phyloP scores from a whole-genome alignment of 805 yeast species.

The Ogataea thermomethanolica region DNA sequence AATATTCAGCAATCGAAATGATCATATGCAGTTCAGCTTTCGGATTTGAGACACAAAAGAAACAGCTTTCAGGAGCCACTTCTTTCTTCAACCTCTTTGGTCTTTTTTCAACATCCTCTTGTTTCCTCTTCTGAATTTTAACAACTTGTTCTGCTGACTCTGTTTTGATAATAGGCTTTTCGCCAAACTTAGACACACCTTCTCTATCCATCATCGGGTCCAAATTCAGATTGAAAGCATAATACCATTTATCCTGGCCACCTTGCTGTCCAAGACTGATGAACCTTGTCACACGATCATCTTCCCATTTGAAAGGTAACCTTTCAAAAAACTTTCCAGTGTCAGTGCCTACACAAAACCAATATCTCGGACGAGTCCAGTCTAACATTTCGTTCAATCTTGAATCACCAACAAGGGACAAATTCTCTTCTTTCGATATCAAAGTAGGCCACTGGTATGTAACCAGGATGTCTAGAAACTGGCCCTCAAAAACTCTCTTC shows the following conservation, averaged over 20 bases:
- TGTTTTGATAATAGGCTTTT: slow-evolving; percentile 1
- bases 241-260: slow-evolving; percentile 61
- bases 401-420: slow-evolving; percentile 42
- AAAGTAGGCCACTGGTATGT: slow-evolving; percentile 59
- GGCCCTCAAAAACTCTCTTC: slow-evolving; percentile 16
- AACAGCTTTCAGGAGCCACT: slow-evolving; percentile 63
- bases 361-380: slow-evolving; percentile 57
- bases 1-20: slow-evolving; percentile 62
- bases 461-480: slow-evolving; percentile 50
- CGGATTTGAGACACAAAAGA: slow-evolving; percentile 81
- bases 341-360: slow-evolving; percentile 55
- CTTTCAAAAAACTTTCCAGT: slow-evolving; percentile 50
- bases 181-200: slow-evolving; percentile 19
- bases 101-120: background rate
- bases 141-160: background rate
- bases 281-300: slow-evolving; percentile 50
- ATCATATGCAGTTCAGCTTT: slow-evolving; percentile 76
- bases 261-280: slow-evolving; percentile 63
- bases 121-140: slow-evolving; percentile 1
- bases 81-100: slow-evolving; percentile 31
- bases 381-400: slow-evolving; percentile 46
- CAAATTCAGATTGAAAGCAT: slow-evolving; percentile 55
- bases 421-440: slow-evolving; percentile 43
- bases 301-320: slow-evolving; percentile 55
- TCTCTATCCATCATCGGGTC: slow-evolving; percentile 25